Evolutionary conservation across 2,329 filamentous ascomycete genomes (phyloP).

Genomic region (Periconia sp.): DNA sequence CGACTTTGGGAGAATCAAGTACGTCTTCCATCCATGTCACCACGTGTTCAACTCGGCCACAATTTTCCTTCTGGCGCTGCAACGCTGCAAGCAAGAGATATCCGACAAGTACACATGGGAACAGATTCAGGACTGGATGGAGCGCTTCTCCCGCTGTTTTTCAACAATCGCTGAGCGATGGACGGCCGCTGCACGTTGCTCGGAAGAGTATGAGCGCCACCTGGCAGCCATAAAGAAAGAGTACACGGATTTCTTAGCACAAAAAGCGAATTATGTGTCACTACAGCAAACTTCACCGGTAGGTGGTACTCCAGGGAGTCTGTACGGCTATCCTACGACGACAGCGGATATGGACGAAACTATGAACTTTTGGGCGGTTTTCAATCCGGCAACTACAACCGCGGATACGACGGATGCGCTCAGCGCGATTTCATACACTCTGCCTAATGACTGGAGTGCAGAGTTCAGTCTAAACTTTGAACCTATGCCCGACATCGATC

Average conservation of each 20-base stretch:
- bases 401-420: constrained; percentile 26
- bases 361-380: constrained; percentile 34
- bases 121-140: constrained; percentile 38
- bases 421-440: constrained; percentile 26
- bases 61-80: constrained; percentile 39
- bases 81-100: constrained; percentile 39
- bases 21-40: constrained; percentile 46
- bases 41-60: constrained; percentile 42
- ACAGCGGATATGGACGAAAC: constrained; percentile 31
- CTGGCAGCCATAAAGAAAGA: constrained; percentile 39
- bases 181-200: constrained; percentile 39
- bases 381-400: constrained; percentile 36
- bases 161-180: constrained; percentile 42
- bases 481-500: constrained; percentile 14
- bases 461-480: constrained; percentile 39
- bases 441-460: constrained; percentile 39
- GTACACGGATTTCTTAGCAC: constrained; percentile 38
- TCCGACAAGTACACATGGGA: constrained; percentile 31
- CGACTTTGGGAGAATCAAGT: constrained; percentile 43
- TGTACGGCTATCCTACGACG: constrained; percentile 19
- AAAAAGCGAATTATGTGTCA: constrained; percentile 30
- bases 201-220: constrained; percentile 42
- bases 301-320: constrained; percentile 8
- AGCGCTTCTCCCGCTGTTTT: constrained; percentile 40
- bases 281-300: constrained; percentile 10